These are phyloP conservation scores for Neurospora sp. DNA, from an alignment of 495 filamentous ascomycete species.

Conservation along the genomic window DNA sequence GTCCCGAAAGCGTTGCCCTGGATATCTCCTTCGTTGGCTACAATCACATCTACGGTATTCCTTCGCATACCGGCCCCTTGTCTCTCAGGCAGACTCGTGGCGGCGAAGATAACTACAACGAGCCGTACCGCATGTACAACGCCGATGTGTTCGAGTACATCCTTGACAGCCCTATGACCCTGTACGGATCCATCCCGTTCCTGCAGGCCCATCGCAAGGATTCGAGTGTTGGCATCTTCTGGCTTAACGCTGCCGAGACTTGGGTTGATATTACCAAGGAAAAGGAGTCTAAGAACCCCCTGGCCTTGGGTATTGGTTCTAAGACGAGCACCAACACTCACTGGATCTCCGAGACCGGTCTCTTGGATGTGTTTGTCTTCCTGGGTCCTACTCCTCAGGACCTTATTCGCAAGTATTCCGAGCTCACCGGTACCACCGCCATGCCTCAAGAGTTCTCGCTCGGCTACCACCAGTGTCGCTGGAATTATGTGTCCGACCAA, in stretches of 20 bases:
- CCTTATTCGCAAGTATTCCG: constrained; percentile 68
- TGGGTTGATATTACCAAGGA: constrained; percentile 91
- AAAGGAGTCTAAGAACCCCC: constrained; percentile 64
- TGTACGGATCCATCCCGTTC: constrained; percentile 90
- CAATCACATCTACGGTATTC: constrained; percentile 88
- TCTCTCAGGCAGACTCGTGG: constrained; percentile 85
- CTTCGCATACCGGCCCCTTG: constrained; percentile 81
- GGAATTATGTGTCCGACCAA: constrained; percentile 96
- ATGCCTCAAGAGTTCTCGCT: constrained; percentile 87
- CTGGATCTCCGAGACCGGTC: constrained; percentile 89
- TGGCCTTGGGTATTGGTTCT: constrained; percentile 57
- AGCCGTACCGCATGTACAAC: constrained; percentile 96
- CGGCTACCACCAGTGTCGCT: constrained; percentile 93
- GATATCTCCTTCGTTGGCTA: constrained; percentile 91
- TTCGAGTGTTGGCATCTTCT: constrained; percentile 95
- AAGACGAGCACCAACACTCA: constrained; percentile 79
- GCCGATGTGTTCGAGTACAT: constrained; percentile 96
- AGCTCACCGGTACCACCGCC: constrained; percentile 89
- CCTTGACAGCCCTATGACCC: constrained; percentile 94
- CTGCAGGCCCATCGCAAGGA: constrained; percentile 94
- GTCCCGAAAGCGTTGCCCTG: constrained; percentile 79
- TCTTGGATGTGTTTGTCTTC: constrained; percentile 89
- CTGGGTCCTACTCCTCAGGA: constrained; percentile 78
- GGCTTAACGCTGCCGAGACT: constrained; percentile 94
- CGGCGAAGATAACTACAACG: constrained; percentile 69